Evolutionary conservation across 2,329 filamentous ascomycete genomes (phyloP).

Genomic region (Ustulina deusta): DNA sequence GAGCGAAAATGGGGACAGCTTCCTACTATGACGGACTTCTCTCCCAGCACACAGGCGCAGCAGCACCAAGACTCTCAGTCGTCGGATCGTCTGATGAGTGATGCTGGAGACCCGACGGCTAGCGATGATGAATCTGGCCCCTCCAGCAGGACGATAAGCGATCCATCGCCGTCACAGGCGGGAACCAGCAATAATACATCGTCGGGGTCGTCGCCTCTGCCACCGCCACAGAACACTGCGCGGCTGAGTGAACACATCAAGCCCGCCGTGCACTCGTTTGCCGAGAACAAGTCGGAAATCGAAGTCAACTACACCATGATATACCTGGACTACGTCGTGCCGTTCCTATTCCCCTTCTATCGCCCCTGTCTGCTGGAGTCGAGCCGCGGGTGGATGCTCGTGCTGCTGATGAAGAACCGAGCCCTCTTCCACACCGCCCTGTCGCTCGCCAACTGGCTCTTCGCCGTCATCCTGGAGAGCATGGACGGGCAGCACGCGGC

Average conservation of each 20-base stretch:
- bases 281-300: slow-evolving; percentile 38
- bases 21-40: slow-evolving; percentile 22
- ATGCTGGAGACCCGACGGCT: slow-evolving; percentile 1
- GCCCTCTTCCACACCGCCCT: slow-evolving; percentile 69
- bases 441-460: slow-evolving; percentile 69
- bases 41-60: slow-evolving; percentile 21
- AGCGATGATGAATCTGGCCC: slow-evolving; percentile 15
- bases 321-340: slow-evolving; percentile 72
- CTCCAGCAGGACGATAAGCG: slow-evolving; percentile 10
- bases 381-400: slow-evolving; percentile 71
- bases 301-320: slow-evolving; percentile 62
- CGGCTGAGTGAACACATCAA: background rate
- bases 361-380: slow-evolving; percentile 65
- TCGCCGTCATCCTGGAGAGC: slow-evolving; percentile 59
- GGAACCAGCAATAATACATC: background rate
- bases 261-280: slow-evolving; percentile 19
- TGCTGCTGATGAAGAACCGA: slow-evolving; percentile 67
- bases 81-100: slow-evolving; percentile 21
- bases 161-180: slow-evolving; percentile 10
- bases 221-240: no score
- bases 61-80: slow-evolving; percentile 5
- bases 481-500: slow-evolving; percentile 50
- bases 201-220: background rate
- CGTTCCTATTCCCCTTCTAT: slow-evolving; percentile 73
- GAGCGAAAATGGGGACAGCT: slow-evolving; percentile 61